Percentiles rank a stretch among this genome's conserved stretches.
These are phyloP conservation scores for Perilla frutescens DNA, from an alignment of 257 asterid species.

Conservation along the genomic window DNA sequence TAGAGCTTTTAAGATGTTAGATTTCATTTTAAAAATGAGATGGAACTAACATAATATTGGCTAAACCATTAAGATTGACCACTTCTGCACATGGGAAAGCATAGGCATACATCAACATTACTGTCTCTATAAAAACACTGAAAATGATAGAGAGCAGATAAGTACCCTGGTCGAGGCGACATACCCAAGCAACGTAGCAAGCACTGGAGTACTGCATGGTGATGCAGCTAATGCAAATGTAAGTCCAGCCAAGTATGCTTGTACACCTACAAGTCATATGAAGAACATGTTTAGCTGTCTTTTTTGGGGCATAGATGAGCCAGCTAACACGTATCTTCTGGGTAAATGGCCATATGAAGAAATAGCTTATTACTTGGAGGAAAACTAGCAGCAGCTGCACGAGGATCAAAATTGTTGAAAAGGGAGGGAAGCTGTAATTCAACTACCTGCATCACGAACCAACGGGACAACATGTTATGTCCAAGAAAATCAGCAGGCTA, in stretches of 20 bases:
- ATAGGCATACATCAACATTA: neutral
- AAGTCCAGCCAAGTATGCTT: slow-evolving; percentile 95
- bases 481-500: neutral
- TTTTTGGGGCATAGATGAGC: neutral
- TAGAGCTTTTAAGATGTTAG: neutral
- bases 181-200: slow-evolving; percentile 90
- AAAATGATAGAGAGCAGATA: neutral
- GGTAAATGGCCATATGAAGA: slow-evolving; percentile 5
- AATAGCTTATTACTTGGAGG: slow-evolving; percentile 70
- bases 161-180: slow-evolving; percentile 90
- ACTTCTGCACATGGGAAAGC: neutral
- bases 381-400: slow-evolving; percentile 85
- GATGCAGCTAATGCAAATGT: slow-evolving; percentile 99
- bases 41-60: neutral
- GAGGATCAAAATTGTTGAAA: slow-evolving; percentile 88
- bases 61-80: slow-evolving; percentile 11
- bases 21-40: neutral
- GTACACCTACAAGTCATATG: slow-evolving; percentile 62
- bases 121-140: neutral
- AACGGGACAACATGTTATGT: neutral
- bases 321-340: neutral
- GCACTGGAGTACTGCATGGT: slow-evolving; percentile 76
- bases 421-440: slow-evolving; percentile 94
- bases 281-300: neutral
- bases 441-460: slow-evolving; percentile 60